phyloP scores from a whole-genome alignment of 257 asterid genomes.

The Linderniella brevidens region DNA sequence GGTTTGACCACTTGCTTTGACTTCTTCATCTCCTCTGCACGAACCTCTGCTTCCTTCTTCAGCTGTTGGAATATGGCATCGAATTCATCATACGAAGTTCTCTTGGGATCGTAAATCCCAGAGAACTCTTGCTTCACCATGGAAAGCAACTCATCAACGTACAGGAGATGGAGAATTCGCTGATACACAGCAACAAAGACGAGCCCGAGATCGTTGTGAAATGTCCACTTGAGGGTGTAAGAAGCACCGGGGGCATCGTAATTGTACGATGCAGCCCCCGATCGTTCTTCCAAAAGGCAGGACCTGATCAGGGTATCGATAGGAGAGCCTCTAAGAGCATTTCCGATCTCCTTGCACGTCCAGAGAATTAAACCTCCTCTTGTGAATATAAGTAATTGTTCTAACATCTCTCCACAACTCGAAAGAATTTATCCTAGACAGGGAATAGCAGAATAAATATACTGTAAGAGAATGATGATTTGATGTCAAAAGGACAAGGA shows the following conservation, averaged over 20 bases:
- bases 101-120: conserved; percentile 53
- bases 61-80: conserved; percentile 70
- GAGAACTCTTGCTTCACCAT: conserved; percentile 76
- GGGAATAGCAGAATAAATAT: too few relatives aligned
- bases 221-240: conserved; percentile 90
- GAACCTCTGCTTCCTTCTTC: conserved; percentile 85
- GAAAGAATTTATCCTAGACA: too few relatives aligned
- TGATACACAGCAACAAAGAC: conserved; percentile 98
- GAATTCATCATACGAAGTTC: conserved; percentile 57
- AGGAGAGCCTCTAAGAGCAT: conserved; percentile 89
- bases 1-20: conserved; percentile 54
- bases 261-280: conserved; percentile 74
- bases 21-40: conserved; percentile 80
- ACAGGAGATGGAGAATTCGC: conserved; percentile 76
- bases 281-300: conserved; percentile 94
- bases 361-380: conserved; percentile 98
- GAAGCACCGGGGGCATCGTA: conserved; percentile 87
- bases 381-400: conserved; percentile 78
- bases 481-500: too few relatives aligned
- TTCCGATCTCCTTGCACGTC: conserved; percentile 89
- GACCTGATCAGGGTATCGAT: conserved; percentile 83
- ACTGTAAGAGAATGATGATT: too few relatives aligned
- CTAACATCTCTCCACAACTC: conserved; percentile 38
- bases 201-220: conserved; percentile 84
- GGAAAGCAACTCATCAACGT: conserved; percentile 84